A percentile compares a stretch with the other conserved stretches of the same genome.
These are phyloP conservation scores for Cyamopsis tetragonoloba DNA, from an alignment of 306 rosid species.

Conservation along the genomic window DNA sequence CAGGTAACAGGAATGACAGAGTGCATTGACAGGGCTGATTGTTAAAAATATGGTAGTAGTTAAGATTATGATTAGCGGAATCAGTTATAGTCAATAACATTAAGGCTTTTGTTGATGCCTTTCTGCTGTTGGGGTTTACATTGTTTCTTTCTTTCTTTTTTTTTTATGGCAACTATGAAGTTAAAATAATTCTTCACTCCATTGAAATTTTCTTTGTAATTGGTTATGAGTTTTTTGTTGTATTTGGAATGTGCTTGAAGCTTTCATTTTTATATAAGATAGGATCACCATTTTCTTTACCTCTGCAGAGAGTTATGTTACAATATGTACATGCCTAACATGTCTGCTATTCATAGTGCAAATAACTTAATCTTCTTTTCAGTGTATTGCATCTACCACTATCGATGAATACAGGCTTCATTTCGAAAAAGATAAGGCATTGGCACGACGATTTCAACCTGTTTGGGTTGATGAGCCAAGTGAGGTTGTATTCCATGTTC, in stretches of 20 bases:
- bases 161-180: constrained; percentile 7
- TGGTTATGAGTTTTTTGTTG: constrained; percentile 12
- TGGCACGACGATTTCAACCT: constrained; percentile 89
- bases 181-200: neutral
- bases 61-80: neutral
- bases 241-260: neutral
- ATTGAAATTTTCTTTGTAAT: neutral
- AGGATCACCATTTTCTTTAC: neutral
- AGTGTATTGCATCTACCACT: constrained; percentile 95
- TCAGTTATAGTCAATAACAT: neutral
- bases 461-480: constrained; percentile 81
- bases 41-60: neutral
- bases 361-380: constrained; percentile 31
- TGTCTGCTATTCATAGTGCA: constrained; percentile 5
- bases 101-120: neutral
- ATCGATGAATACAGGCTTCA: constrained; percentile 74
- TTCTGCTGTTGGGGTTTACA: neutral
- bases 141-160: too few relatives aligned
- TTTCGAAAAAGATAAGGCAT: constrained; percentile 84
- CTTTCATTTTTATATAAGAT: neutral
- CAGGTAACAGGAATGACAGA: neutral
- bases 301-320: neutral
- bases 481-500: constrained; percentile 51
- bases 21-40: neutral
- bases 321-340: neutral